Evolutionary conservation across 2,329 filamentous ascomycete species (phyloP).

Genomic region (Akanthomyces uredinophilus): DNA sequence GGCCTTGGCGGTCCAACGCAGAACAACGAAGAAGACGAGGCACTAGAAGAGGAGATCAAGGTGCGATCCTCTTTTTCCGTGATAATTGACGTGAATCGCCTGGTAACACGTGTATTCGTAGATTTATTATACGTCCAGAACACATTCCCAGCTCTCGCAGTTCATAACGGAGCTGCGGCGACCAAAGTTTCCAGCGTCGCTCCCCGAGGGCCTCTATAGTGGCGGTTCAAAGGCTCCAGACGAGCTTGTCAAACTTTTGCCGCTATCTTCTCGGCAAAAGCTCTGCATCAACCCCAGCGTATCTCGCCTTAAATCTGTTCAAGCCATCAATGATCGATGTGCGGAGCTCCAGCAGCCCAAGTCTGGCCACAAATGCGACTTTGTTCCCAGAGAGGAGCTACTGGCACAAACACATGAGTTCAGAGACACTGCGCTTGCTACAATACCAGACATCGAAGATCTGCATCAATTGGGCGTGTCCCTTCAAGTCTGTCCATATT

Average conservation of each 20-base stretch:
- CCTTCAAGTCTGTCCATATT: conserved; percentile 86
- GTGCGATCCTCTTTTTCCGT: conserved; percentile 30
- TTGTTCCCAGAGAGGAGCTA: conserved; percentile 72
- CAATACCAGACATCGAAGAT: conserved; percentile 90
- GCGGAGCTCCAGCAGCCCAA: conserved; percentile 77
- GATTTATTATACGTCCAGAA: conserved; percentile 89
- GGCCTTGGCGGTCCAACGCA: conserved; percentile 38
- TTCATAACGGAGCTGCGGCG: conserved; percentile 79
- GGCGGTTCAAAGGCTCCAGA: conserved; percentile 22
- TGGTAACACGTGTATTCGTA: conserved; percentile 32
- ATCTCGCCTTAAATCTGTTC: conserved; percentile 60
- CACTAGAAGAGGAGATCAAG: conserved; percentile 63
- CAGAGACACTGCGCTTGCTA: conserved; percentile 77
- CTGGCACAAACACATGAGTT: conserved; percentile 70
- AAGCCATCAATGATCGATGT: conserved; percentile 90
- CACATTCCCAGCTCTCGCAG: conserved; percentile 85
- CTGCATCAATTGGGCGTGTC: conserved; percentile 71
- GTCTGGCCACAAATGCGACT: conserved; percentile 60
- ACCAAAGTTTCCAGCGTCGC: conserved; percentile 68
- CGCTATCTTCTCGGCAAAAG: conserved; percentile 80
- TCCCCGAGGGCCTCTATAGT: conserved; percentile 41
- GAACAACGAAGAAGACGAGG: conserved; percentile 36
- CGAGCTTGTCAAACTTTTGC: conserved; percentile 66
- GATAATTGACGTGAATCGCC: not conserved
- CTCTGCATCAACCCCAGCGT: conserved; percentile 87